These are phyloP conservation scores for Neonectria magnoliae DNA, from an alignment of 2,329 filamentous ascomycete species.

Conservation along the genomic window DNA sequence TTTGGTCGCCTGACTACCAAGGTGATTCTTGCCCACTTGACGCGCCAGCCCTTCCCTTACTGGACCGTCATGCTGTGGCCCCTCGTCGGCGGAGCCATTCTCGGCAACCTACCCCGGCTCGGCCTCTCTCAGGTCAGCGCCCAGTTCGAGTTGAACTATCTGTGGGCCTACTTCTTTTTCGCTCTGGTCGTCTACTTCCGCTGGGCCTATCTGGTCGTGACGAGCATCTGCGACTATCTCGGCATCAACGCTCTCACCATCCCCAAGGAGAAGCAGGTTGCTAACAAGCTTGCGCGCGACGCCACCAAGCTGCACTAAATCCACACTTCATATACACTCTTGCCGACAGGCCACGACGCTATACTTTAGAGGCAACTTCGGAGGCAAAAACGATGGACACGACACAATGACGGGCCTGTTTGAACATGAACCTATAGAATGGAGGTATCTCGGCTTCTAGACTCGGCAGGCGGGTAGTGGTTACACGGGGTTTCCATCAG, in stretches of 20 bases:
- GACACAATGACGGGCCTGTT: conserved; percentile 23
- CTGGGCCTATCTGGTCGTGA: conserved; percentile 92
- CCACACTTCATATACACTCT: neutral
- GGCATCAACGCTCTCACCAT: conserved; percentile 97
- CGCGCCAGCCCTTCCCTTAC: conserved; percentile 92
- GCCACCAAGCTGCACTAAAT: conserved; percentile 49
- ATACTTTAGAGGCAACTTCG: neutral
- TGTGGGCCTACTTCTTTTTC: conserved; percentile 86
- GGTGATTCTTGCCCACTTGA: conserved; percentile 96
- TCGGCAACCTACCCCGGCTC: conserved; percentile 84
- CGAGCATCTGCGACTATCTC: conserved; percentile 88
- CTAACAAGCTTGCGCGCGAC: conserved; percentile 58
- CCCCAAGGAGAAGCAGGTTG: conserved; percentile 67
- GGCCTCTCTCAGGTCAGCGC: conserved; percentile 75
- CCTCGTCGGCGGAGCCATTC: conserved; percentile 82
- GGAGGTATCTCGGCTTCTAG: conserved; percentile 22
- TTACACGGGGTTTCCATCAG: conserved; percentile 25
- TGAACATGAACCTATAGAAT: conserved; percentile 32
- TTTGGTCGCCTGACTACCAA: conserved; percentile 99
- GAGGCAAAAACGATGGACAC: conserved; percentile 9
- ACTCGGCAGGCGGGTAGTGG: conserved; percentile 22
- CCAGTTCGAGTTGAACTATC: conserved; percentile 78
- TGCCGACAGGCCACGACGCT: neutral
- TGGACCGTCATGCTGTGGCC: conserved; percentile 94
- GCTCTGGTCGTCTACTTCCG: conserved; percentile 86